A percentile compares a stretch with the other conserved stretches of the same genome.
Conservation (phyloP, 129 eudicot genomes). For the Logfia minima region DNA sequence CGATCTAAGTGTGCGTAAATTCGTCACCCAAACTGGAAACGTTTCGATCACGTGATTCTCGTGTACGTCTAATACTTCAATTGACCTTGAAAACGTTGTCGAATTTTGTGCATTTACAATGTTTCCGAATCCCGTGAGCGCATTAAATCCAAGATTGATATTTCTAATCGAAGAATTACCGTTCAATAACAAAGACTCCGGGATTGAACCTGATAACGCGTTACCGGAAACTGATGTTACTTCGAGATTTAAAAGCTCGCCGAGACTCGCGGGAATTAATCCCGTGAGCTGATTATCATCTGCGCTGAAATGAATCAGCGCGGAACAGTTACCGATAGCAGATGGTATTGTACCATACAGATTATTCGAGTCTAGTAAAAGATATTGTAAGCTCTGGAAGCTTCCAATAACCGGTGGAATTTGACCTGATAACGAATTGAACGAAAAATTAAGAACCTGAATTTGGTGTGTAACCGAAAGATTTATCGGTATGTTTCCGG, state of each 20-base stretch:
- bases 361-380: conserved; percentile 55
- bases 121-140: conserved; percentile 45
- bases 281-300: conserved; percentile 55
- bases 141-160: conserved; percentile 57
- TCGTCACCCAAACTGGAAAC: conserved; percentile 60
- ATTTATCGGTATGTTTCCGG: conserved; percentile 51
- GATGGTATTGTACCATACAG: conserved; percentile 73
- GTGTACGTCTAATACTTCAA: conserved; percentile 55
- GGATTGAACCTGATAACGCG: conserved; percentile 54
- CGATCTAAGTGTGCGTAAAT: conserved; percentile 38
- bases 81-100: conserved; percentile 28
- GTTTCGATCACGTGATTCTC: conserved; percentile 53
- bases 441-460: conserved; percentile 51
- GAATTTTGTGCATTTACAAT: conserved; percentile 30
- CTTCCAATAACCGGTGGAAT: conserved; percentile 60
- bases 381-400: conserved; percentile 48
- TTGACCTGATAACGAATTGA: conserved; percentile 61
- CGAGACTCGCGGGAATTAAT: conserved; percentile 62
- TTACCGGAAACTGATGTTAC: conserved; percentile 50
- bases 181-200: conserved; percentile 40
- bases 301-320: conserved; percentile 65
- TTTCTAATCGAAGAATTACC: conserved; percentile 35
- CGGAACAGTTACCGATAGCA: conserved; percentile 60
- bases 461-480: conserved; percentile 32
- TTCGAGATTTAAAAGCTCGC: conserved; percentile 43